Evolutionary conservation across 2,329 filamentous ascomycete genomes (phyloP), one percentile per base, ranked within the genome.

Genomic region (Nemania sp.): DNA sequence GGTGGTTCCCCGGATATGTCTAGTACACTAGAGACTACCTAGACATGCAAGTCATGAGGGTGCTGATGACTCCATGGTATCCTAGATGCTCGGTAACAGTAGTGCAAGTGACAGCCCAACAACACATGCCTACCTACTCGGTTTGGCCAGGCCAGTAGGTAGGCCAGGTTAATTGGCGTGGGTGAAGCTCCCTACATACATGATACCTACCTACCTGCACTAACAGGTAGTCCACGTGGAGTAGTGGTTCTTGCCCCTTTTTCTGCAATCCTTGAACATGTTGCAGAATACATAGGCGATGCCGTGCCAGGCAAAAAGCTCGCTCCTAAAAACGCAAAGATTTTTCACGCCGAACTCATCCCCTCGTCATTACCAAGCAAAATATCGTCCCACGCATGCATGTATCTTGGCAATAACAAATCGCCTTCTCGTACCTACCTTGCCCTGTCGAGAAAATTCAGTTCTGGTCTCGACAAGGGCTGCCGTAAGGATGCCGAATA

Each of bases 351-450:
- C 34, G 39, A 47, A 4, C 35, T n/a, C 3, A 11, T 3, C n/a
- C 20, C 21, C 18, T 49, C 47, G 13, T 48, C 10, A 29, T 13
- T 29, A 37, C 35, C 35, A 42, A 35, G 25, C 17, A 43, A 18
- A 48, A 40, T 50, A 48, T 54, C 25, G 37, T 15, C 54, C 54
- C 15, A n/a, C 12, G 10, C 35, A 39, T 39, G 34, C 45, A 34
- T 35, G 9, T 20, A 15, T 25, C 21, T 32, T 47, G 47, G 35
- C 13, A 54, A n/a, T 37, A 54, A 57, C 47, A 51, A 52, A 52
- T 57, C 21, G 13, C 13, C 37, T 10, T 39, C 21, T 39, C n/a
- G 7, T 29, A 29, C 25, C 25, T 29, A 29, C n/a, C n/a, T 29
- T 29, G 4, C 25, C 4, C 4, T 3, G 25, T 29, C 25, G 7